A percentile compares a stretch with the other conserved stretches of the same genome.
phyloP scores from a whole-genome alignment of 306 rosid genomes.

The Calophaca sinica region DNA sequence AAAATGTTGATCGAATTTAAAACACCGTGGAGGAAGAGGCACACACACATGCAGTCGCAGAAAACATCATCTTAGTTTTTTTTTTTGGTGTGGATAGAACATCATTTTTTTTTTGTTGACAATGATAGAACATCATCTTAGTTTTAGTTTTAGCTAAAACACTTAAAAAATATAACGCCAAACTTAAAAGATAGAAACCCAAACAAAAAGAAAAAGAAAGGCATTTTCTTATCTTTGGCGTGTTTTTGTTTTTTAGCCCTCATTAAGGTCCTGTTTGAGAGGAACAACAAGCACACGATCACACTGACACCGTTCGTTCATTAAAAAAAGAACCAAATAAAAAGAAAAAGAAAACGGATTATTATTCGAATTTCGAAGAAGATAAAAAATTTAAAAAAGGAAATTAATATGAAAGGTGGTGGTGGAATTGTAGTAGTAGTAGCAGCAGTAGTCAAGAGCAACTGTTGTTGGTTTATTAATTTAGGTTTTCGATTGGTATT shows the following conservation, averaged over 20 bases:
- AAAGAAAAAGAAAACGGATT: conserved; percentile 39
- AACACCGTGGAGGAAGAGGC: conserved; percentile 5
- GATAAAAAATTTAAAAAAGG: conserved; percentile 42
- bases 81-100: background rate
- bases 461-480: conserved; percentile 59
- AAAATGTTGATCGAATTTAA: conserved; percentile 55
- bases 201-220: background rate
- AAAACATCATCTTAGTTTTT: conserved; percentile 14
- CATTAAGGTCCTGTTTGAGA: conserved; percentile 52
- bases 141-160: conserved; percentile 2
- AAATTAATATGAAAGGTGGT: conserved; percentile 70
- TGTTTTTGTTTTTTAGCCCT: conserved; percentile 40
- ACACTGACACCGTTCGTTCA: conserved; percentile 56
- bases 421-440: conserved; percentile 61
- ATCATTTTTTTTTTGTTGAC: conserved; percentile 17
- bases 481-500: conserved; percentile 50
- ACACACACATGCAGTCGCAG: conserved; percentile 37
- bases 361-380: conserved; percentile 32
- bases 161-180: background rate
- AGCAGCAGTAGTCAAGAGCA: conserved; percentile 58
- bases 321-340: conserved; percentile 19
- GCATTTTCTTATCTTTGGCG: conserved; percentile 25
- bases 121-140: conserved; percentile 17
- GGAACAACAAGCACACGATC: conserved; percentile 43
- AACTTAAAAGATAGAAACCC: conserved; percentile 7